Base-by-base conservation (phyloP, 345 rosid genomes). In the Kernera saxatilis region DNA sequence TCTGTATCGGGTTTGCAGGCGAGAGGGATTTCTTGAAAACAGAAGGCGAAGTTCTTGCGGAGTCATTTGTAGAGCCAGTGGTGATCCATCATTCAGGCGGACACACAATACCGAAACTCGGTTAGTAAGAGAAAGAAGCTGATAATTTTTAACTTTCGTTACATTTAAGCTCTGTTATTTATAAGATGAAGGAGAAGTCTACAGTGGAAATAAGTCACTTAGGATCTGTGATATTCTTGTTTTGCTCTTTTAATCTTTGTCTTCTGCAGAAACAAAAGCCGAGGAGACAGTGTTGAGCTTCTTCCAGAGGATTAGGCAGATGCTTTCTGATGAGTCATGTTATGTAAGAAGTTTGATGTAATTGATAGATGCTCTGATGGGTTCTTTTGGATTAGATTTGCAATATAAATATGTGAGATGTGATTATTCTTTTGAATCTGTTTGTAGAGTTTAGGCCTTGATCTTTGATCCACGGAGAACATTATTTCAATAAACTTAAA, bases 71-170 rank as follows among this genome's bases (percentile, higher is more conserved):
- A 51, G 83, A 86, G 50, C 90, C 90, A 23, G 77, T 77, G 67
- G 85, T 89, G 71, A 79, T 87, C 77, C 65, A 67, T 70, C 92
- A 84, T 64, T 64, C 83, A 10, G 51, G 40, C 70, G 85, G 83
- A 0, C 88, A 84, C 78, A 64, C 62, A 11, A 35, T 88, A 51
- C 87, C 87, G 11, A 77, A 69, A 63, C 81, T 88, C 25, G 85
- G 90, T 84, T 22, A 61, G 82, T 67, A 52, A 8, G 30, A 30
- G 43, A 11, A 46, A 33, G 2, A 32, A 40, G 19, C 64, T 29
- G 9, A 63, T 10, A 40, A 48, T 26, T 19, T 46, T 19, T 8
- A 23, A 29, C 22, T 15, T 18, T 58, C 23, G 10, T 11, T 33
- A 9, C 3, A 7, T 39, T 45, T 4, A 18, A 56, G 44, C 55